A percentile compares a stretch with the other conserved stretches of the same genome.
Evolutionary conservation across 2,329 filamentous ascomycete genomes (phyloP).

Genomic region (Myriosclerotinia scirpicola): DNA sequence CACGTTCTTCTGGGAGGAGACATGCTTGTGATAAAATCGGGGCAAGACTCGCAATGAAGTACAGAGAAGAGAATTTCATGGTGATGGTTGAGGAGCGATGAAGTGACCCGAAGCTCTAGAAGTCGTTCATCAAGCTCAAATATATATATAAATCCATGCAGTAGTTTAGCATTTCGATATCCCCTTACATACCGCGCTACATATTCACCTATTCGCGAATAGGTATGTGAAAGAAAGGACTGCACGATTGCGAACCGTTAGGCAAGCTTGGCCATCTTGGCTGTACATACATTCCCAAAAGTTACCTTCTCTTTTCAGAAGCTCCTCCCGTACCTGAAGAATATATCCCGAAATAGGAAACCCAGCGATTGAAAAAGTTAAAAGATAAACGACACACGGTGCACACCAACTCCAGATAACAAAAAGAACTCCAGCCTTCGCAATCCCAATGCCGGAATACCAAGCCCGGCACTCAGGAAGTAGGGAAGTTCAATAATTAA

Average conservation of each 20-base stretch:
- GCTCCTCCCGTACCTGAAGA: not conserved
- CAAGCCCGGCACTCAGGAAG: not conserved
- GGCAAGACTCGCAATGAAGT: slow-evolving; percentile 26
- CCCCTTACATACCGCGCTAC: not conserved
- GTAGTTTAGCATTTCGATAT: not conserved
- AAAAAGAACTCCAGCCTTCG: not conserved
- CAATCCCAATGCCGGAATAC: not conserved
- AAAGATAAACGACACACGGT: not conserved
- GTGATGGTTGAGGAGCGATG: not conserved
- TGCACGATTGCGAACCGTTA: not conserved
- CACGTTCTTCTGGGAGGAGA: slow-evolving; percentile 44
- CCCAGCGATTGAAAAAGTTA: not conserved
- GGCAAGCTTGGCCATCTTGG: slow-evolving; percentile 14
- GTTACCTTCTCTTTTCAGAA: not conserved
- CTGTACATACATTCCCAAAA: not conserved
- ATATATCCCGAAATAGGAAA: not conserved
- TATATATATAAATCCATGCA: slow-evolving; percentile 1
- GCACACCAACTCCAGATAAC: not conserved
- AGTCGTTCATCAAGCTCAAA: not conserved
- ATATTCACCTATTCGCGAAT: not conserved
- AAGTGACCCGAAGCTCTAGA: not conserved
- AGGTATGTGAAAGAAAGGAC: slow-evolving; percentile 1
- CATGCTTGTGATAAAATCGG: slow-evolving; percentile 36
- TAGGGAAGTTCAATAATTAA: not conserved
- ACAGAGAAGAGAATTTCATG: slow-evolving; percentile 32